Evolutionary conservation across 2,329 filamentous ascomycete genomes (phyloP).

Genomic region (Fusarium chaquense): DNA sequence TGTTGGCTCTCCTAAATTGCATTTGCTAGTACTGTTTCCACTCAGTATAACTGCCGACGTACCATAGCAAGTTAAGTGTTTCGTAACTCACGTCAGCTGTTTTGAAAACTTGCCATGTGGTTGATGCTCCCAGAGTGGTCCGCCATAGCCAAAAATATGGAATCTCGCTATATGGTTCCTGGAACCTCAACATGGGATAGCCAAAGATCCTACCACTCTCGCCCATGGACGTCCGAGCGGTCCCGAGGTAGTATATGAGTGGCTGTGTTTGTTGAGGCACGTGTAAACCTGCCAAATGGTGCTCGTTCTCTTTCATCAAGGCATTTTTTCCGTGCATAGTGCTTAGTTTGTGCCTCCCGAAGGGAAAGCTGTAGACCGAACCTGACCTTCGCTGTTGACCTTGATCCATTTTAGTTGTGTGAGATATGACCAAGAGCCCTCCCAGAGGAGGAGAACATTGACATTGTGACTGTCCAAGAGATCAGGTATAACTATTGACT

Average conservation of each 20-base stretch:
- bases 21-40: background rate
- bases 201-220: background rate
- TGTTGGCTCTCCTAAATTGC: background rate
- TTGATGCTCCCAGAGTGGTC: background rate
- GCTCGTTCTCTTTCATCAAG: background rate
- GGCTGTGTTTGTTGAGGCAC: background rate
- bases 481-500: constrained; percentile 75
- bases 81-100: background rate
- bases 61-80: background rate
- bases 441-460: constrained; percentile 77
- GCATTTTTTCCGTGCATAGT: too few species aligned
- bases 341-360: constrained; percentile 57
- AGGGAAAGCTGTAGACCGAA: constrained; percentile 81
- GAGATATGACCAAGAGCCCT: constrained; percentile 85
- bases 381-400: constrained; percentile 72
- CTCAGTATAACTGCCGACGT: background rate
- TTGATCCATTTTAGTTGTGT: constrained; percentile 82
- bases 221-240: background rate
- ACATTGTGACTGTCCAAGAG: constrained; percentile 75
- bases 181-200: background rate
- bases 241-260: background rate
- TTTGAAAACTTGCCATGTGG: background rate
- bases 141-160: background rate
- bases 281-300: background rate
- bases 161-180: background rate